These are phyloP conservation scores for Penicillium herquei DNA, from an alignment of 495 filamentous ascomycete genomes.

Conservation along the genomic window DNA sequence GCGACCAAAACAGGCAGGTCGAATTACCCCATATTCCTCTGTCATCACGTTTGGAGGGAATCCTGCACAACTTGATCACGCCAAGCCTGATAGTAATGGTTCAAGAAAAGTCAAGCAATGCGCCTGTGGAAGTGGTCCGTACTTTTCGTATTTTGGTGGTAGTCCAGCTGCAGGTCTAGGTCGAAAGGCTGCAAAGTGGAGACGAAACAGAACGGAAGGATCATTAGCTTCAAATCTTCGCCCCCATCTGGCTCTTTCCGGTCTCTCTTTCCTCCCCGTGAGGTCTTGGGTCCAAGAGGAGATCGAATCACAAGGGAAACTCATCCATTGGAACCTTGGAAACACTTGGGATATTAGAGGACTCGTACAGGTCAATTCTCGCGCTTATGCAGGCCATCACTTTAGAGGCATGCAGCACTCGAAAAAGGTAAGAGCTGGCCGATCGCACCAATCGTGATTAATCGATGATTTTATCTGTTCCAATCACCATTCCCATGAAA, in stretches of 20 bases:
- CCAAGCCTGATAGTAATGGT: constrained; percentile 11
- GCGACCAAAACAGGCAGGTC: neutral
- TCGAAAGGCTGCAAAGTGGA: constrained; percentile 5
- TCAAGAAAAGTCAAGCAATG: constrained; percentile 20
- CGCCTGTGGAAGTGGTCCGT: constrained; percentile 2
- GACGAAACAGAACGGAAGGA: constrained; percentile 1
- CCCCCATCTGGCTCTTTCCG: neutral
- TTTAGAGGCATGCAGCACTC: constrained; percentile 16
- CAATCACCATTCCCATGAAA: constrained; percentile 1
- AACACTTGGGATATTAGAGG: constrained; percentile 2
- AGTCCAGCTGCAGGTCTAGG: constrained; percentile 4
- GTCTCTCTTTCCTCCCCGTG: neutral
- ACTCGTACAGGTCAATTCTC: constrained; percentile 7
- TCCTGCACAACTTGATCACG: neutral
- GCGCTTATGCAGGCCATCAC: constrained; percentile 24
- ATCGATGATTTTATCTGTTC: neutral
- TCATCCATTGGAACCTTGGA: neutral
- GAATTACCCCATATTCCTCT: neutral
- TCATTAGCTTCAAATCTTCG: neutral
- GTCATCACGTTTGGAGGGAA: neutral
- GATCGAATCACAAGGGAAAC: neutral
- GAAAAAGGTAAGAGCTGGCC: constrained; percentile 4
- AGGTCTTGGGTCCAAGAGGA: too few species aligned
- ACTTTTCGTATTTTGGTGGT: neutral
- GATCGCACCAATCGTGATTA: constrained; percentile 13